Evolutionary conservation across 257 asterid species (phyloP).

Genomic region (Nemophila menziesii): DNA sequence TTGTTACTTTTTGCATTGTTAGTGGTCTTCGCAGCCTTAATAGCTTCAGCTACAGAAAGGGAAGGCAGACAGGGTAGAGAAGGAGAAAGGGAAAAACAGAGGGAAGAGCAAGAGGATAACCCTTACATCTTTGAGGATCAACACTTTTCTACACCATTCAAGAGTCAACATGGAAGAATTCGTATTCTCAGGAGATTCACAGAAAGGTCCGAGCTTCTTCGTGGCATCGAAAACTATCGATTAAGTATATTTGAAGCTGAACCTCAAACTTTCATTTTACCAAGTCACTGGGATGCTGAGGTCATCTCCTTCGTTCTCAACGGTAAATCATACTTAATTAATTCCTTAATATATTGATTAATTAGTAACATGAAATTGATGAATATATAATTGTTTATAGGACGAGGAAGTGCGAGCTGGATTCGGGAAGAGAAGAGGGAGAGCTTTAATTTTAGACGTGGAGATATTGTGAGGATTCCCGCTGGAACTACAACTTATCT

Average conservation of each 20-base stretch:
- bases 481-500: slow-evolving; percentile 26
- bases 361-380: neutral
- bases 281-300: slow-evolving; percentile 38
- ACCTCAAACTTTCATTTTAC: slow-evolving; percentile 27
- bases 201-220: slow-evolving; percentile 20
- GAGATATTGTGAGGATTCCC: slow-evolving; percentile 27
- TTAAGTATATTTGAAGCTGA: slow-evolving; percentile 25
- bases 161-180: slow-evolving; percentile 20
- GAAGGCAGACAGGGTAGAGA: neutral
- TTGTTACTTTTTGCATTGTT: too few relatives aligned
- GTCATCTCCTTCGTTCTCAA: slow-evolving; percentile 13
- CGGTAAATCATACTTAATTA: slow-evolving; percentile 3
- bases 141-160: slow-evolving; percentile 19
- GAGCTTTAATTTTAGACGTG: slow-evolving; percentile 19
- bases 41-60: slow-evolving; percentile 1
- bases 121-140: slow-evolving; percentile 25
- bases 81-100: neutral
- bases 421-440: slow-evolving; percentile 15
- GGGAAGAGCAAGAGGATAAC: slow-evolving; percentile 6
- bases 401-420: slow-evolving; percentile 19
- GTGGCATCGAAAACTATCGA: slow-evolving; percentile 29
- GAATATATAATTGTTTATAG: slow-evolving; percentile 7
- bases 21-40: too few relatives aligned
- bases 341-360: too few relatives aligned
- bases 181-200: slow-evolving; percentile 27